Percentiles rank a stretch among this genome's conserved stretches.
phyloP scores from a whole-genome alignment of 768 basidiomycete species.

The Podaxis sp. region DNA sequence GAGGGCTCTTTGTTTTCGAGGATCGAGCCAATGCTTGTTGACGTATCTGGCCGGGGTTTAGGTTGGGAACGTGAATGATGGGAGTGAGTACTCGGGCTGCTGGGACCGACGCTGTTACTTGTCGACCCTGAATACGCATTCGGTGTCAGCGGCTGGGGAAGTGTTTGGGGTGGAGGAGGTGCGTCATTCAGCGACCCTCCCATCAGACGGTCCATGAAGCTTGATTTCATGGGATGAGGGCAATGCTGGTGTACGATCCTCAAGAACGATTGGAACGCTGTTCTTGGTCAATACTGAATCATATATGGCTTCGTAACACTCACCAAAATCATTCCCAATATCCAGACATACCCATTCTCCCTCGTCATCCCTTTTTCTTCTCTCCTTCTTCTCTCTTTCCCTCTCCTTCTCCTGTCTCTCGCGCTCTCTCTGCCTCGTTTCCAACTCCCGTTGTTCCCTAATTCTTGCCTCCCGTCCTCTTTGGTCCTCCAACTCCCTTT shows the following conservation, averaged over 20 bases:
- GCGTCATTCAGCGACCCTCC: neutral
- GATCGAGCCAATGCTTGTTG: neutral
- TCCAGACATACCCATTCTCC: slow-evolving; percentile 56
- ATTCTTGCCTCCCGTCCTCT: slow-evolving; percentile 2
- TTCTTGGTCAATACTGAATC: neutral
- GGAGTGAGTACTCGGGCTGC: neutral
- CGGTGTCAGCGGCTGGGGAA: neutral
- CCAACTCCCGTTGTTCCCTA: slow-evolving; percentile 2
- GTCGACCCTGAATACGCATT: neutral
- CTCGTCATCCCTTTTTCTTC: slow-evolving; percentile 26
- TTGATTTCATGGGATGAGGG: slow-evolving; percentile 48
- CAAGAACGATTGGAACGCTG: slow-evolving; percentile 8
- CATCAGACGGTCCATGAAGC: slow-evolving; percentile 5
- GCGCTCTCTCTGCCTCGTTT: neutral
- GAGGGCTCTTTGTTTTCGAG: neutral
- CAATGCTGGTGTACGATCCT: slow-evolving; percentile 48
- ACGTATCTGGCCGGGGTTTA: neutral
- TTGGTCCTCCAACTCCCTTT: neutral
- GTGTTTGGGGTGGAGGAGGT: slow-evolving; percentile 6
- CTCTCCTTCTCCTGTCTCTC: slow-evolving; percentile 7
- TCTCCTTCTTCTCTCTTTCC: slow-evolving; percentile 11
- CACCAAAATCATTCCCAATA: slow-evolving; percentile 47
- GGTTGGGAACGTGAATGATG: neutral
- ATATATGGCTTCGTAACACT: slow-evolving; percentile 4
- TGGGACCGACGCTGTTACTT: neutral